Base-by-base conservation (phyloP, 768 basidiomycete genomes). In the Auricularia heimuer region DNA sequence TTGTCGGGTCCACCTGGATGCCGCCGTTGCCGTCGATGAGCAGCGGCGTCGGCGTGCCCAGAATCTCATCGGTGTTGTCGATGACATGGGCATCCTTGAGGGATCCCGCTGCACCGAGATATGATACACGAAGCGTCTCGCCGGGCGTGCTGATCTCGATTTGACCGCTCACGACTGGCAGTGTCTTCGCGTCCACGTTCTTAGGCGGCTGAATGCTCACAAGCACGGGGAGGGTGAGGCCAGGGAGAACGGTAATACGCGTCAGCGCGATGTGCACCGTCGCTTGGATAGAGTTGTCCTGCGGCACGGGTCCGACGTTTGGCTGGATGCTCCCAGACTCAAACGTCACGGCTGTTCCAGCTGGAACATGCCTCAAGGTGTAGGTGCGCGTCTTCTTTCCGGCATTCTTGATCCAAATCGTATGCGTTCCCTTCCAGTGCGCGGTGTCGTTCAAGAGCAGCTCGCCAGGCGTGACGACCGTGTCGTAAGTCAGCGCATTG, bases 51-150 rank as follows among this genome's bases (percentile, higher is more conserved):
- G 71, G 65, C 3, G 78, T 69, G n/a, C 81, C 81, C 66, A 84
- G 81, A 74, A 79, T 78, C 11, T 66, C 65, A 61, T 80, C 75
- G 1, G 81, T 82, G 71, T 79, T 77, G 69, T 86, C 85, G 58
- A 86, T 69, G 45, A 85, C 78, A 35, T 78, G 78, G 66, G 79
- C 78, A 65, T 83, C 73, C 68, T 77, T 79, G 66, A 85, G 74
- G 24, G 75, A 66, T 0, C 74, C 76, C 0, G 72, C 75, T 12
- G 79, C 64, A 11, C 83, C 83, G 24, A 84, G 70, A 69, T 83
- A 85, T 3, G 80, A 76, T 33, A 80, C 77, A 36, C 80, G 76
- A 60, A 75, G 72, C 10, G 60, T 65, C 60, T 65, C 64, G 24
- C 60, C 64, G 39, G 61, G 4, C 44, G 36, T 65, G 64, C 21